A percentile compares a stretch with the other conserved stretches of the same genome.
These are phyloP conservation scores for Glycyrrhiza uralensis DNA, from an alignment of 306 rosid species.

Conservation along the genomic window DNA sequence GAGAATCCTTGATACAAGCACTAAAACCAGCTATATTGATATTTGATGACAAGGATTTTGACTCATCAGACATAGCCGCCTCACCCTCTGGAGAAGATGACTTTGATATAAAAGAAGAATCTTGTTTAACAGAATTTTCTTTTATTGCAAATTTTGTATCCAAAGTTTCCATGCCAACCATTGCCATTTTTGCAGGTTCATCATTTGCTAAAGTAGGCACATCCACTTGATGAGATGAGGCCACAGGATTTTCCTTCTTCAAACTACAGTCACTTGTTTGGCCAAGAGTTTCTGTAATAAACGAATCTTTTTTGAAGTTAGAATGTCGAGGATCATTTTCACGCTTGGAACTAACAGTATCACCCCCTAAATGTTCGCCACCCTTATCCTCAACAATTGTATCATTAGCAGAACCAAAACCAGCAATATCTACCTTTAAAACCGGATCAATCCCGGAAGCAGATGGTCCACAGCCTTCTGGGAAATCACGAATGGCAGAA, in stretches of 20 bases:
- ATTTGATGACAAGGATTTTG: conserved; percentile 27
- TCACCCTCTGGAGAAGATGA: conserved; percentile 31
- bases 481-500: conserved; percentile 76
- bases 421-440: neutral
- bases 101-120: conserved; percentile 25
- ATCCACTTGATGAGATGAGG: conserved; percentile 13
- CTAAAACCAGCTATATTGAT: conserved; percentile 27
- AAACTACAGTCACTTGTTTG: conserved; percentile 9
- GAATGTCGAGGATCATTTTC: conserved; percentile 10
- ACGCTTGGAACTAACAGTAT: neutral
- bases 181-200: neutral
- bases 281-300: neutral
- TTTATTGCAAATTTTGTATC: neutral
- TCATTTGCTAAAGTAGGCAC: conserved; percentile 11
- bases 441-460: conserved; percentile 14
- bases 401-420: conserved; percentile 1
- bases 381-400: conserved; percentile 20
- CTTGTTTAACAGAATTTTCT: conserved; percentile 24
- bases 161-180: conserved; percentile 7
- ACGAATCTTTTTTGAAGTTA: neutral
- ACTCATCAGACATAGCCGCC: conserved; percentile 14
- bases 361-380: conserved; percentile 13
- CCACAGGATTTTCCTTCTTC: neutral
- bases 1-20: conserved; percentile 32
- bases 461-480: conserved; percentile 67